Evolutionary conservation across 176 grass and related monocot genomes (phyloP).

Genomic region (Ananas comosus): DNA sequence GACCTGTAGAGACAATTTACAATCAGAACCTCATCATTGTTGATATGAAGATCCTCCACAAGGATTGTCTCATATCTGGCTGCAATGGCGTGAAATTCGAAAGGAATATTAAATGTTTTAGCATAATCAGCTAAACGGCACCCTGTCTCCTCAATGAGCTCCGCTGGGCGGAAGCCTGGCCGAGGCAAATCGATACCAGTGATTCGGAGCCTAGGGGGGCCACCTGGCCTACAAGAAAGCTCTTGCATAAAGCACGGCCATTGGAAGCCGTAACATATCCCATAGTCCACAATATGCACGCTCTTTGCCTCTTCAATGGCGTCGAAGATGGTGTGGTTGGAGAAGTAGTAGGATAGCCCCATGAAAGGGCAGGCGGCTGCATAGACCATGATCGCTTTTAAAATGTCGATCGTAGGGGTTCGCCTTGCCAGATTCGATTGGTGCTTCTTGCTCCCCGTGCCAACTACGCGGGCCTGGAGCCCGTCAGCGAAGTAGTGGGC

Average conservation of each 20-base stretch:
- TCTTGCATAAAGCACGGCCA: constrained; percentile 61
- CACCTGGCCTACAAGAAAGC: constrained; percentile 31
- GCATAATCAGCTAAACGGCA: constrained; percentile 48
- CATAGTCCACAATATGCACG: constrained; percentile 62
- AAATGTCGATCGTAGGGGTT: constrained; percentile 30
- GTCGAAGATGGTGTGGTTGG: constrained; percentile 47
- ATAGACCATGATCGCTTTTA: constrained; percentile 70
- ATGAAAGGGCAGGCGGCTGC: constrained; percentile 76
- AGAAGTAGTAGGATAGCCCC: constrained; percentile 37
- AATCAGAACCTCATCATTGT: constrained; percentile 46
- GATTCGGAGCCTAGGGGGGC: constrained; percentile 52
- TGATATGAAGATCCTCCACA: constrained; percentile 42
- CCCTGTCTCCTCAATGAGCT: constrained; percentile 61
- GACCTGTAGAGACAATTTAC: constrained; percentile 53
- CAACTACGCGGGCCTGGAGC: constrained; percentile 50
- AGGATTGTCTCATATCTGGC: constrained; percentile 52
- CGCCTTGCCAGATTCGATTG: constrained; percentile 58
- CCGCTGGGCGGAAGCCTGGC: constrained; percentile 52
- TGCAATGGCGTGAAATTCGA: constrained; percentile 46
- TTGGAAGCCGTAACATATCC: constrained; percentile 69
- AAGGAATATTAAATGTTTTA: constrained; percentile 38
- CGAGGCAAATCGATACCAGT: constrained; percentile 64
- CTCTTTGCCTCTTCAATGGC: constrained; percentile 39
- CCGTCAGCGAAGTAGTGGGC: constrained; percentile 54
- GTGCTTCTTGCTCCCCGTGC: constrained; percentile 48